Conservation (phyloP, 2,329 filamentous ascomycete species). For the Aureobasidium melanogenum region DNA sequence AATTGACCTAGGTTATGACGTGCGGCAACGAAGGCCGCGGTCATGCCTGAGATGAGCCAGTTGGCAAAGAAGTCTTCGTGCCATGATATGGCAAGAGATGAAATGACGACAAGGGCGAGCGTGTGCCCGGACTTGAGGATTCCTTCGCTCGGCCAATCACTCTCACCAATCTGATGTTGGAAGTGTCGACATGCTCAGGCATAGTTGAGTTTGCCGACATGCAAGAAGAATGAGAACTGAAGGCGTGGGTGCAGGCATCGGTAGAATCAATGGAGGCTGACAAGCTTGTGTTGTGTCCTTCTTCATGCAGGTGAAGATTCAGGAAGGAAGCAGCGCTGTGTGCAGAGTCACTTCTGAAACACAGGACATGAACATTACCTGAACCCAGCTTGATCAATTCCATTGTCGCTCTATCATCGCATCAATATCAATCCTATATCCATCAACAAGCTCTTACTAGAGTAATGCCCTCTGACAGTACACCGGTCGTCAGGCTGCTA, state of each 20-base stretch:
- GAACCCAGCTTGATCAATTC: too few relatives aligned
- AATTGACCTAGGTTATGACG: too few relatives aligned
- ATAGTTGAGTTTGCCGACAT: too few relatives aligned
- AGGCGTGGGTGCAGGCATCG: background rate
- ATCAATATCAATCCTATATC: background rate
- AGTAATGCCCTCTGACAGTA: background rate
- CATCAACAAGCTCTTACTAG: background rate
- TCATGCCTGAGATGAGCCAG: too few relatives aligned
- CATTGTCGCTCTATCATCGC: background rate
- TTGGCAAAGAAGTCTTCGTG: too few relatives aligned
- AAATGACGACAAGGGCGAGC: too few relatives aligned
- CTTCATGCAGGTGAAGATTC: background rate
- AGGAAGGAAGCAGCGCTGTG: background rate
- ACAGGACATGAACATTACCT: background rate
- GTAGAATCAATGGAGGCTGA: background rate
- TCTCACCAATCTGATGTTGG: too few relatives aligned
- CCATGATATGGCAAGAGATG: too few relatives aligned
- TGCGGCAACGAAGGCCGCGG: too few relatives aligned
- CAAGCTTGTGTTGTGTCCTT: background rate
- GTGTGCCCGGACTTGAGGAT: too few relatives aligned
- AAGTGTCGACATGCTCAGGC: too few relatives aligned
- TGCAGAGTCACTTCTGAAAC: background rate
- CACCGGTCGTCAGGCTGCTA: slow-evolving; percentile 66
- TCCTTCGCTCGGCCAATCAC: too few relatives aligned
- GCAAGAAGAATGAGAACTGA: background rate